Evolutionary conservation across 2,329 filamentous ascomycete genomes (phyloP), one percentile per base, ranked within the genome.

Genomic region (Orbilia quercus): DNA sequence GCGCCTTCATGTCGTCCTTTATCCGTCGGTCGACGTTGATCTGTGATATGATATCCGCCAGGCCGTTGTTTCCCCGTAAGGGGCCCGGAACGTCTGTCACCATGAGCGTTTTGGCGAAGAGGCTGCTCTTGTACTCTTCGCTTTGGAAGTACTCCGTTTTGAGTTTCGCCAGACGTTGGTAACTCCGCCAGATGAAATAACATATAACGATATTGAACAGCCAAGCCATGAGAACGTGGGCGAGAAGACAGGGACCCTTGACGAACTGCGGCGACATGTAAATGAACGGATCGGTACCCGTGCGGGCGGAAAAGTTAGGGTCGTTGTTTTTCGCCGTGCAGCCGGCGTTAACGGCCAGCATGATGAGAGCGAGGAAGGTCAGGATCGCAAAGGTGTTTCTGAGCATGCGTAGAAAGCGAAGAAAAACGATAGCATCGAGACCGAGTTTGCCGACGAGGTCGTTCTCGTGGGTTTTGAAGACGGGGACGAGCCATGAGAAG

Each of bases 121-220:
- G 83, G 80, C 92, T 96, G 69, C 86, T 86, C 80, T 96, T 92
- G 78, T 96, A 99, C 44, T 97, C 94, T 0, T 89, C 84, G 77
- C 88, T 94, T 78, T 94, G 86, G 78, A 96, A 94, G 78, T 96
- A 97, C 44, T 86, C 82, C 70, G 91, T 87, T 74, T 93, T 87
- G 75, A 99, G 81, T 34, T 83, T 82, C 14, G 88, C 81, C 18
- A 99, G 85, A 51, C 87, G 89, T 31, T 86, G 85, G 80, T 98
- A 98, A 78, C 96, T 98, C 83, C 86, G 89, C 92, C 92, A 99
- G 25, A 99, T 82, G 77, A 96, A 96, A 60, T 85, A 89, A 67
- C 87, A 88, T 12, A 97, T 85, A 18, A 92, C 85, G n/a, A 89
- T 79, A 79, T 94, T 89, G 79, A 92, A 91, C 0, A 88, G 75